Evolutionary conservation across 2,329 filamentous ascomycete genomes (phyloP), one percentile per base, ranked within the genome.

Genomic region (Arthrinium puccinioides): DNA sequence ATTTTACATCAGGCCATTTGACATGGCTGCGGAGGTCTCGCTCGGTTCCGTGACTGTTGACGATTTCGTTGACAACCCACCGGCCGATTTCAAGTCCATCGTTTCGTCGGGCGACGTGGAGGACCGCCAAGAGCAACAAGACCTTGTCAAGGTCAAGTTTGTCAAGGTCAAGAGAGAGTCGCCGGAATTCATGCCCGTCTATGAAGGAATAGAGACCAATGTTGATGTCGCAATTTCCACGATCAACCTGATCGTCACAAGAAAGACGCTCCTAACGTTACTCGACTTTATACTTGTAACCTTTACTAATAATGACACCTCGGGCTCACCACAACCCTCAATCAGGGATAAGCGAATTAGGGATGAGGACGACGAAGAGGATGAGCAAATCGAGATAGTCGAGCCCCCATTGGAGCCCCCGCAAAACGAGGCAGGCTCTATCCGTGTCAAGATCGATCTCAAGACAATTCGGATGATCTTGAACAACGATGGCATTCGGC

Each of bases 401-500:
- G 55, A 64, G 44, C 55, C 62, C 25, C 42, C 64, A 5, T 51
- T 59, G 5, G 45, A 49, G 3, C 41, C 57, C 0, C 54, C 57
- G 15, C 61, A 64, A 34, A 59, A 59, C 11, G 66, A 80, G 19
- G 62, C 67, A 20, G 84, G 85, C 39, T 94, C 92, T 45, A 92
- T 98, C 46, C 80, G 88, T 18, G 90, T 99, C 59, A 94, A 94
- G 60, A 82, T 94, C 28, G 84, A 96, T 44, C 66, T 99, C 44
- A 94, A 94, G 64, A 89, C 85, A 65, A 95, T 99, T 45, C 79
- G 87, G 3, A 72, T 98, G 20, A 90, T 98, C 44, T 70, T 99
- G 38, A 99, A 99, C 57, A 97, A 98, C 46, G 94, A 99, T 57
- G 92, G 92, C 1, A 94, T 97, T 40, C 80, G 92, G 19, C 72